Evolutionary conservation across 2,329 filamentous ascomycete species (phyloP).

Genomic region (Pezicula neosporulosa): DNA sequence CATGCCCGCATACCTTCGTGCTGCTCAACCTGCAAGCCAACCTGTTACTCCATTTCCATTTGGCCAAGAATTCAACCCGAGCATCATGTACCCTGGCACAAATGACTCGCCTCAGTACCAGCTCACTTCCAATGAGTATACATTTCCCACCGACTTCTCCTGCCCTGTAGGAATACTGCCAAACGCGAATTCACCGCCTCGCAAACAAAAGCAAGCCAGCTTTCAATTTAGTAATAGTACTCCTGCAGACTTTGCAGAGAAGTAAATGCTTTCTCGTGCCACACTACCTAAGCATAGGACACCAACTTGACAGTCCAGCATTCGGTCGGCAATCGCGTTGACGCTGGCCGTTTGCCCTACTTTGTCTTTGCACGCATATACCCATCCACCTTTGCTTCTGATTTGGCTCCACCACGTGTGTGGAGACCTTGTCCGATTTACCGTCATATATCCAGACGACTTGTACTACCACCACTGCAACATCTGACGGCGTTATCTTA

Average conservation of each 20-base stretch:
- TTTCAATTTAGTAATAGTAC: conserved; percentile 30
- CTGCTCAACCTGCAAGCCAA: conserved; percentile 20
- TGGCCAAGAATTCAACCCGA: conserved; percentile 20
- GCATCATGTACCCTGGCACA: conserved; percentile 15
- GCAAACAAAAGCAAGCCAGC: conserved; percentile 23
- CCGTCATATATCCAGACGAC: too few species aligned
- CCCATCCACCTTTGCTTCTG: too few species aligned
- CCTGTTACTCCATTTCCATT: conserved; percentile 29
- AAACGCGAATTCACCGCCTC: conserved; percentile 11
- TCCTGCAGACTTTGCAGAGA: conserved; percentile 27
- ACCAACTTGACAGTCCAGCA: too few species aligned
- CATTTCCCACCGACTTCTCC: conserved; percentile 18
- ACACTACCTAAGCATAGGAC: neutral
- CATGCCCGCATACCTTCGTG: conserved; percentile 23
- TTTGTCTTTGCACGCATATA: too few species aligned
- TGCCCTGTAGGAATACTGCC: conserved; percentile 12
- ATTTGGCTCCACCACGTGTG: too few species aligned
- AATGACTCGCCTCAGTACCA: conserved; percentile 20
- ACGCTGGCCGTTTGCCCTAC: too few species aligned
- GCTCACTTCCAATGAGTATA: conserved; percentile 22
- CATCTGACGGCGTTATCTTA: too few species aligned
- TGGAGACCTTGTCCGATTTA: too few species aligned
- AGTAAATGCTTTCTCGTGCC: conserved; percentile 10
- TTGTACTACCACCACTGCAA: too few species aligned
- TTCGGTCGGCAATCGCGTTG: too few species aligned